phyloP scores from a whole-genome alignment of 164 flowering plant genomes.

The Taxillus chinensis region DNA sequence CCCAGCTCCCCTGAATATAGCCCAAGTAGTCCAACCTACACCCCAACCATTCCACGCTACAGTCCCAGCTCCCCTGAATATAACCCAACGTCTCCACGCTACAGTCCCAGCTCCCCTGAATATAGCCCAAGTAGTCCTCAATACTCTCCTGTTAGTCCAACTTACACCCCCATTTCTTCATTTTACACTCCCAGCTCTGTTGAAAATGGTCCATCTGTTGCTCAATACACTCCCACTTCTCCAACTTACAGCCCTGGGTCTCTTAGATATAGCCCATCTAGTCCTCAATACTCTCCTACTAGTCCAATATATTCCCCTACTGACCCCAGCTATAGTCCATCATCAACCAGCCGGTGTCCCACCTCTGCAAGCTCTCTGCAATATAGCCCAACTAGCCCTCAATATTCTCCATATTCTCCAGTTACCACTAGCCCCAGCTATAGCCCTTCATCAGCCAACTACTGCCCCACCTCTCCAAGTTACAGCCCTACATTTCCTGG shows the following conservation, averaged over 20 bases:
- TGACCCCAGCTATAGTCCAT: slow-evolving; percentile 86
- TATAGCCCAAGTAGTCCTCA: slow-evolving; percentile 83
- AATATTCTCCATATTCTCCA: slow-evolving; percentile 80
- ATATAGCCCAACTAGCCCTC: slow-evolving; percentile 79
- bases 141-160: slow-evolving; percentile 88
- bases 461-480: slow-evolving; percentile 61
- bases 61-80: slow-evolving; percentile 42
- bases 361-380: slow-evolving; percentile 87
- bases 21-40: slow-evolving; percentile 82
- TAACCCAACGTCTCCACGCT: slow-evolving; percentile 68
- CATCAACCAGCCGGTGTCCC: slow-evolving; percentile 87
- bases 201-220: slow-evolving; percentile 82
- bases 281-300: too few species aligned
- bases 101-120: slow-evolving; percentile 76
- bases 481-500: slow-evolving; percentile 59
- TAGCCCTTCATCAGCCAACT: slow-evolving; percentile 73
- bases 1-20: slow-evolving; percentile 35
- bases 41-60: slow-evolving; percentile 65
- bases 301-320: slow-evolving; percentile 15
- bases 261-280: slow-evolving; percentile 68
- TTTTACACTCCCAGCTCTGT: slow-evolving; percentile 88
- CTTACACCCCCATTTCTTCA: slow-evolving; percentile 83
- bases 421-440: slow-evolving; percentile 53
- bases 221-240: slow-evolving; percentile 83
- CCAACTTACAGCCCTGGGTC: slow-evolving; percentile 94